Evolutionary conservation across 306 rosid genomes (phyloP), one percentile per base, ranked within the genome.

Genomic region (Gastrolobium bilobum): DNA sequence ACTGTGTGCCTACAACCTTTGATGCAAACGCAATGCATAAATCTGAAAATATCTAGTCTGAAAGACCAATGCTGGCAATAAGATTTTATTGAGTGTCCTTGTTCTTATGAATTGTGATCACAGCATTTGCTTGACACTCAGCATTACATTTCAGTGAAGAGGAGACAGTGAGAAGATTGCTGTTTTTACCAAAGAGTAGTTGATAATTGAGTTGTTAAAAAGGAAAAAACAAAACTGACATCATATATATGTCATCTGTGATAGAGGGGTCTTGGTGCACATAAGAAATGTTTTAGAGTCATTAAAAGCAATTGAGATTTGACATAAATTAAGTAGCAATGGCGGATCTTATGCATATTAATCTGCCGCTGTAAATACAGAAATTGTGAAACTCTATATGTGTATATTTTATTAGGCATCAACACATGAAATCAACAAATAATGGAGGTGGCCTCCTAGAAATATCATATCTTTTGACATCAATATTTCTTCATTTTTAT

Each of bases 311-410:
- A 6, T 8, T 42, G 66, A 62, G 72, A 34, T 35, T 42, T 10
- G 61, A 37, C 79, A 68, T 74, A 57, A 50, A 51, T 46, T 75
- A 43, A 75, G 58, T 29, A 26, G 30, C 31, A 26, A 3, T 51
- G 29, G 53, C 59, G 60, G 65, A 44, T 20, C 26, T 20, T 20
- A 20, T 20, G 26, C 26, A 11, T 70, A 31, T 75, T 71, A 44
- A 56, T 38, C 10, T n/a, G 31, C 42, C 68, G 15, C 30, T 71
- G 14, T 71, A 31, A 33, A 3, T 43, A 20, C 26, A 20, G 26
- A 20, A 20, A 20, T 20, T 20, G 26, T 20, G 26, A 20, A 20
- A 20, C 26, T 20, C 26, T 20, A 20, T 20, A 20, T 20, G 26
- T 20, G 26, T 20, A 20, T 20, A 20, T 20, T 20, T 20, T 20